Evolutionary conservation across 2,329 filamentous ascomycete species (phyloP).

Genomic region (Leptographium lundbergii): DNA sequence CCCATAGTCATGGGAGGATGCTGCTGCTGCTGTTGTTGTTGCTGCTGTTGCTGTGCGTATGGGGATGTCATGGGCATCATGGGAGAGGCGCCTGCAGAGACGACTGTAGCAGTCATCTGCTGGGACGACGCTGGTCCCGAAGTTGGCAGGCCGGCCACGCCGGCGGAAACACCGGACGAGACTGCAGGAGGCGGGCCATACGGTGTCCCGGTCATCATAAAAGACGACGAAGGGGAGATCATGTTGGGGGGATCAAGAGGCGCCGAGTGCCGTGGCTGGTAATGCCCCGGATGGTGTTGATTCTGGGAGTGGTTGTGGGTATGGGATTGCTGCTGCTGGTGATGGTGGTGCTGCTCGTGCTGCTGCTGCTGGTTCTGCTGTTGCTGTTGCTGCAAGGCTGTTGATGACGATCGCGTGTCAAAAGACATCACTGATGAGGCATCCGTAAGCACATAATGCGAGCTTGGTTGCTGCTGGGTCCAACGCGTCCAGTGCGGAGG

Average conservation of each 20-base stretch:
- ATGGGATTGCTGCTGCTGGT: background rate
- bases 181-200: background rate
- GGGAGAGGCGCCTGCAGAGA: background rate
- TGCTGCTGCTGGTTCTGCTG: slow-evolving; percentile 3
- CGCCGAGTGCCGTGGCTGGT: background rate
- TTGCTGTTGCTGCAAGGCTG: slow-evolving; percentile 13
- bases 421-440: slow-evolving; percentile 32
- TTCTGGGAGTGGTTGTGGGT: background rate
- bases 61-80: background rate
- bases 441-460: slow-evolving; percentile 37
- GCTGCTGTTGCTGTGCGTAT: slow-evolving; percentile 1
- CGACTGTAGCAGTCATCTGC: background rate
- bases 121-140: background rate
- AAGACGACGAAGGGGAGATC: background rate
- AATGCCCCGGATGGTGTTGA: background rate
- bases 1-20: background rate
- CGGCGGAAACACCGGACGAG: background rate
- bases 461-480: slow-evolving; percentile 30
- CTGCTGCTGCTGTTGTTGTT: background rate
- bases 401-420: slow-evolving; percentile 27
- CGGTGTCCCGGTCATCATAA: background rate
- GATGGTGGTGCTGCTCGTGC: slow-evolving; percentile 1
- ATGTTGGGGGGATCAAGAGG: background rate
- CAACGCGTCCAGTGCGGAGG: slow-evolving; percentile 42
- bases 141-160: background rate